Base-by-base conservation (phyloP, 495 filamentous ascomycete genomes). In the Lepraria neglecta region DNA sequence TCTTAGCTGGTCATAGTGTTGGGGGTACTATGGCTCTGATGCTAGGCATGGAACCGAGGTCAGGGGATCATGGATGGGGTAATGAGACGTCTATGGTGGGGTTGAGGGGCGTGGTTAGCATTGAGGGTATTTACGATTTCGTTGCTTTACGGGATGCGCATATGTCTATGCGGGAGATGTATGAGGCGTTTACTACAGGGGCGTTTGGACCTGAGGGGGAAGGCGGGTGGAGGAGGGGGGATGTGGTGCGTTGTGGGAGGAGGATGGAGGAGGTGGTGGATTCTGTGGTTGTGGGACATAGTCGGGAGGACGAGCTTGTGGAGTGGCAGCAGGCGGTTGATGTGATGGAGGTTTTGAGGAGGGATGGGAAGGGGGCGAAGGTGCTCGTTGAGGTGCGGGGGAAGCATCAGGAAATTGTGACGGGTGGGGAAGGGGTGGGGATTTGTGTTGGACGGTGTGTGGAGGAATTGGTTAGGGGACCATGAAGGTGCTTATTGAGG, bases 11-110 rank as follows among this genome's bases (percentile, higher is more conserved):
- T 0, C 91, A 96, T 70, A 87, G 82, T 45, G 87, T 84, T 46
- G 91, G 91, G 14, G 90, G 81, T 0, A 86, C 85, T 0, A 71
- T 96, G 14, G 84, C 84, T 0, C 84, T 90, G 64, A 88, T 94
- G 72, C 65, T 82, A 2, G 77, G 84, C 12, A 84, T 86, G 81
- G 67, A 72, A 17, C 64, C 73, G 28, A 56, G 69, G 0, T 56
- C 65, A 1, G 54, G 63, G 14, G 53, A 46, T 7, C 6, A 44
- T 67, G 72, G 47, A 66, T 58, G 59, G 48, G 51, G 51, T 14
- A 47, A 60, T 6, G 65, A 64, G 33, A 65, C 71, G 40, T 80
- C 80, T 0, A 64, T 71, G 10, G 81, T 78, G 0, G 65, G 72
- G 24, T 80, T 82, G 0, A 65, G 69, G 3, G 84, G 80, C 0